Evolutionary conservation across 169 alveolate genomes (phyloP).

Genomic region (Eimeria necatrix): DNA sequence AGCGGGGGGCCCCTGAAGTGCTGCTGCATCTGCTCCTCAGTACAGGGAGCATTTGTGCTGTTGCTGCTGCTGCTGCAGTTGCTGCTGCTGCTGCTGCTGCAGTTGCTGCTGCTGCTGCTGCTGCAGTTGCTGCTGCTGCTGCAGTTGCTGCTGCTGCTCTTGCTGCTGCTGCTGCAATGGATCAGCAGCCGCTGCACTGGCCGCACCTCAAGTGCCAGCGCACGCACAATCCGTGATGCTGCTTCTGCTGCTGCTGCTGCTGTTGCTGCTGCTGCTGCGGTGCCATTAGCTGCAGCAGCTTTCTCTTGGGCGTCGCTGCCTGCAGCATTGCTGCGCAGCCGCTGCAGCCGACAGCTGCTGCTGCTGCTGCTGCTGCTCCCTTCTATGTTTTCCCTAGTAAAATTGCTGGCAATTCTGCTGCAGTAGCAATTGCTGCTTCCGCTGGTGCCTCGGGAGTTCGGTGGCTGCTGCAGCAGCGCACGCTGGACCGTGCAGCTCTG

Average conservation of each 20-base stretch:
- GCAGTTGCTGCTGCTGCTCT: too few species aligned
- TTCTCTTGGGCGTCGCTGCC: background rate
- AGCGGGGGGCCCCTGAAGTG: background rate
- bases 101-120: too few species aligned
- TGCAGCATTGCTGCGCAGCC: background rate
- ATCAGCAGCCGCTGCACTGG: background rate
- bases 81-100: too few species aligned
- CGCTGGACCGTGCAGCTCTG: too few species aligned
- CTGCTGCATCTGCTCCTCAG: background rate
- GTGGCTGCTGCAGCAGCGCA: background rate
- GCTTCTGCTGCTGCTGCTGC: background rate
- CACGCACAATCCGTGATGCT: background rate
- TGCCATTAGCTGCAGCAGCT: background rate
- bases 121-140: too few species aligned
- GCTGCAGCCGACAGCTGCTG: background rate
- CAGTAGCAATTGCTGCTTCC: background rate
- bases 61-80: background rate
- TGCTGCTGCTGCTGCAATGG: background rate
- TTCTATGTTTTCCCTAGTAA: background rate
- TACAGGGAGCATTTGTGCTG: background rate
- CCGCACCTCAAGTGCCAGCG: background rate
- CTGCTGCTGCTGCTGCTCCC: background rate
- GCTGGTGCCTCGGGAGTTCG: background rate
- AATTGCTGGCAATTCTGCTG: background rate
- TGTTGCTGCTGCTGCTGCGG: background rate